Evolutionary conservation across 2,329 filamentous ascomycete species (phyloP).

Genomic region (Cladosporium sp.): DNA sequence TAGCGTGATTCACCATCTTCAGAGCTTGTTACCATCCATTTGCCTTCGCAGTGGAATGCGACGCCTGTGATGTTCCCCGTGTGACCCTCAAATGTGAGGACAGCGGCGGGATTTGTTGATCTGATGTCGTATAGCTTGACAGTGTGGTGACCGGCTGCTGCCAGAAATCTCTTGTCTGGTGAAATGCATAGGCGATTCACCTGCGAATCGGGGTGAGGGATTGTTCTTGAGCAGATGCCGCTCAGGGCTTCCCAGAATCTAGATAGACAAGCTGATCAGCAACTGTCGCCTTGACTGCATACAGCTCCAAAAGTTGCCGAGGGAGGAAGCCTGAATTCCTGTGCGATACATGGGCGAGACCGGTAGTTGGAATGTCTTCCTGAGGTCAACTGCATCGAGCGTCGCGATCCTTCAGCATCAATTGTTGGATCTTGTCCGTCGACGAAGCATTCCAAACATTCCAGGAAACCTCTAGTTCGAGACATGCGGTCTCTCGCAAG

Average conservation of each 20-base stretch:
- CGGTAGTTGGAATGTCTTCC: too few relatives aligned
- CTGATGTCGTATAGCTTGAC: conserved; percentile 99
- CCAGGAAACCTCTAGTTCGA: too few relatives aligned
- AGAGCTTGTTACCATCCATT: conserved; percentile 98
- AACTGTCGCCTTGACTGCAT: neutral
- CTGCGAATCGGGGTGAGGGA: conserved; percentile 96
- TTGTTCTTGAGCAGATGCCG: conserved; percentile 94
- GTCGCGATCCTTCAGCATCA: too few relatives aligned
- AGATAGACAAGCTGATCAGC: conserved; percentile 10
- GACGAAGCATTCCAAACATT: too few relatives aligned
- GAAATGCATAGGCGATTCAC: conserved; percentile 98
- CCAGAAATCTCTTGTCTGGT: conserved; percentile 92
- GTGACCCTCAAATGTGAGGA: conserved; percentile 93
- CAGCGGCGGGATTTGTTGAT: conserved; percentile 88
- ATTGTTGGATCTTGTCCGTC: too few relatives aligned
- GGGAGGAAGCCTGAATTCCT: too few relatives aligned
- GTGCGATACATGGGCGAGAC: too few relatives aligned
- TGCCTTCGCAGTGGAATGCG: conserved; percentile 96
- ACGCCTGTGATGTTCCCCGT: conserved; percentile 94
- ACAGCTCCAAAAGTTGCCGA: too few relatives aligned
- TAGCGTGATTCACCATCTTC: conserved; percentile 61
- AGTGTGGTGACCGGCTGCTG: conserved; percentile 71
- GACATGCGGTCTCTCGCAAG: too few relatives aligned
- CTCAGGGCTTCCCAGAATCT: conserved; percentile 99
- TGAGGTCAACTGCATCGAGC: too few relatives aligned